phyloP scores from a whole-genome alignment of 1,139 yeast genomes.

The Wickerhamomyces sp. region DNA sequence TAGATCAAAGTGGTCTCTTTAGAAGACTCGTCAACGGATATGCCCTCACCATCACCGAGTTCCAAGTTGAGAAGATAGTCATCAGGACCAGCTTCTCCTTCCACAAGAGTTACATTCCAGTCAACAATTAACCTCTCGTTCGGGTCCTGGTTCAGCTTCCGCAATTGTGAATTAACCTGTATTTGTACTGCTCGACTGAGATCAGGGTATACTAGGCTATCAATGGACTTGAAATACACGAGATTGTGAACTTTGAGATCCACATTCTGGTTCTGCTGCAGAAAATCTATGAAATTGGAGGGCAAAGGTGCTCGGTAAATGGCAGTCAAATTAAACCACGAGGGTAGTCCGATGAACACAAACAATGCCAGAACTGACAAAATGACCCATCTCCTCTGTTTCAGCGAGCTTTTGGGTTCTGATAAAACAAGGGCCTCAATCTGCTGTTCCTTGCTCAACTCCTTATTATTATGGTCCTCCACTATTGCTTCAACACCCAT shows the following conservation, averaged over 20 bases:
- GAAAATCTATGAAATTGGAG: constrained; percentile 41
- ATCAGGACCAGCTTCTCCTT: constrained; percentile 14
- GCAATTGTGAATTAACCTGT: constrained; percentile 30
- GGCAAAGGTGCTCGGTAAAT: constrained; percentile 77
- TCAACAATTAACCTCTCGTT: constrained; percentile 26
- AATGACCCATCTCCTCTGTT: constrained; percentile 23
- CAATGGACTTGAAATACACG: constrained; percentile 40
- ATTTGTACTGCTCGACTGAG: constrained; percentile 41
- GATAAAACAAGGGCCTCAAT: constrained; percentile 11
- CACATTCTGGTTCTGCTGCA: constrained; percentile 33
- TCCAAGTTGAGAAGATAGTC: constrained; percentile 28
- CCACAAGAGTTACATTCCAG: constrained; percentile 24
- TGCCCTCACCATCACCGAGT: constrained; percentile 29
- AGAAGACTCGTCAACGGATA: constrained; percentile 23
- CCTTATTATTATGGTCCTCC: neutral
- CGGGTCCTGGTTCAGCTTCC: constrained; percentile 17
- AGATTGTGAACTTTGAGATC: constrained; percentile 50
- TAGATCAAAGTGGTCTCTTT: constrained; percentile 45
- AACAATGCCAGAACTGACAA: constrained; percentile 33
- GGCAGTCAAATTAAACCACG: constrained; percentile 68
- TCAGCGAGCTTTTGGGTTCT: constrained; percentile 16
- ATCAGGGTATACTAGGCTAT: constrained; percentile 36
- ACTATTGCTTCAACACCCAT: neutral
- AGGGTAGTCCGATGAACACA: constrained; percentile 62
- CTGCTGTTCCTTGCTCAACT: neutral